A percentile compares a stretch with the other conserved stretches of the same genome.
phyloP scores from a whole-genome alignment of 2,329 filamentous ascomycete genomes.

The Penicillium sp. region DNA sequence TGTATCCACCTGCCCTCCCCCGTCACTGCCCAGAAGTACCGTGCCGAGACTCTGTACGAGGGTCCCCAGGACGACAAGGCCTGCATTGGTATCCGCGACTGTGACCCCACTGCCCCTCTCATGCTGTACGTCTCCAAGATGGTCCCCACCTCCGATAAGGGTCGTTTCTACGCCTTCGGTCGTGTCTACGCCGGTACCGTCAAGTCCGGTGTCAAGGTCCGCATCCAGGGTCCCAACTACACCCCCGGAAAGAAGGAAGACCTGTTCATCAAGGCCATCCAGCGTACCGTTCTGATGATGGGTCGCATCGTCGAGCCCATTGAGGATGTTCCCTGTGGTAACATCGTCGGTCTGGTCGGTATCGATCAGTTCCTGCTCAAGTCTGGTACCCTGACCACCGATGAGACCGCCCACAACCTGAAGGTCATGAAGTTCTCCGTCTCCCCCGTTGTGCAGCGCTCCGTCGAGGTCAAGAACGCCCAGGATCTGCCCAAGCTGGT shows the following conservation, averaged over 20 bases:
- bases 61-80: conserved; percentile 90
- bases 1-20: conserved; percentile 98
- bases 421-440: conserved; percentile 99
- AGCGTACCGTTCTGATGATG: conserved; percentile 99
- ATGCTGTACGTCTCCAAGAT: conserved; percentile 99
- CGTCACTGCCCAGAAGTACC: conserved; percentile 94
- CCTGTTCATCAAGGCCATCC: conserved; percentile 98
- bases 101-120: conserved; percentile 95
- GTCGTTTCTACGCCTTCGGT: conserved; percentile 99
- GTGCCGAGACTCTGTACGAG: conserved; percentile 98
- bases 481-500: conserved; percentile 99
- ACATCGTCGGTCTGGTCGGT: conserved; percentile 99
- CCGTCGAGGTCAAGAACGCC: conserved; percentile 99
- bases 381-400: conserved; percentile 98
- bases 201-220: conserved; percentile 97
- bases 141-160: conserved; percentile 99
- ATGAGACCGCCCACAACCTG: conserved; percentile 97
- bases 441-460: conserved; percentile 96
- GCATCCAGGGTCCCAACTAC: conserved; percentile 99
- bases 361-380: conserved; percentile 99
- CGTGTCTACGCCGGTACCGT: conserved; percentile 99
- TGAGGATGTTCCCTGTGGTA: conserved; percentile 97
- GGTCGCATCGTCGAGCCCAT: conserved; percentile 98
- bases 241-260: conserved; percentile 97
- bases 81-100: conserved; percentile 97